Base-by-base conservation (phyloP, 805 yeast genomes). In the Schwanniomyces pseudopolymorphus region DNA sequence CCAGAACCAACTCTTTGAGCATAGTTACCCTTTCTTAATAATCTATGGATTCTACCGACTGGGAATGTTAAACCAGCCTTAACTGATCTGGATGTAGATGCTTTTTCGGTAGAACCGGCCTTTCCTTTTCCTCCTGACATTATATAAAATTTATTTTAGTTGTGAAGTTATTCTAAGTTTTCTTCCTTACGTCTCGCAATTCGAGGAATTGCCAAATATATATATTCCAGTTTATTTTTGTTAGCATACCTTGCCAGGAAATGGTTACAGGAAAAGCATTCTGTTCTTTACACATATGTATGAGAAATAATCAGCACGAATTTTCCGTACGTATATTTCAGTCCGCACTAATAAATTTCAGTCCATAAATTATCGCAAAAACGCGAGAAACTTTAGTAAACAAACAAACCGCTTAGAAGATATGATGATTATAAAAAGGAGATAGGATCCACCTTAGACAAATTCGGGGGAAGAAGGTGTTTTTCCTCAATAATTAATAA, bases 1-100 rank as follows among this genome's bases (percentile, higher is more conserved):
- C 78, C 78, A 50, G 77, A 72, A 62, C 78, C 78, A 55, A 73
- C 74, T 71, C 78, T 71, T 64, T 73, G 77, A 52, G 77, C 78
- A 65, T 73, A 73, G 66, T 73, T 73, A 53, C 78, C 78, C 62
- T 71, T 73, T 69, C 75, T 73, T 58, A 74, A 72, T 59, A 72
- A 69, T 72, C 78, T 72, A 65, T 72, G 78, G 54, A 72, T 75
- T 70, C 78, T 72, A 55, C 78, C 78, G 52, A 72, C 78, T 58
- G 78, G 78, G 74, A 72, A 72, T 51, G 75, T 70, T 66, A 72
- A 71, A 52, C 78, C 78, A 53, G 78, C 78, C 66, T 72, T 72
- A 49, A 77, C 67, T 42, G 78, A 72, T 71, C 78, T 72, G 44
- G 77, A 69, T 54, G 77, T 72, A 44, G 78, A 72, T 49, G 75